Percentiles rank a stretch among this genome's conserved stretches.
Evolutionary conservation across 208 protist genomes (phyloP).

Genomic region (Leishmania turanica): DNA sequence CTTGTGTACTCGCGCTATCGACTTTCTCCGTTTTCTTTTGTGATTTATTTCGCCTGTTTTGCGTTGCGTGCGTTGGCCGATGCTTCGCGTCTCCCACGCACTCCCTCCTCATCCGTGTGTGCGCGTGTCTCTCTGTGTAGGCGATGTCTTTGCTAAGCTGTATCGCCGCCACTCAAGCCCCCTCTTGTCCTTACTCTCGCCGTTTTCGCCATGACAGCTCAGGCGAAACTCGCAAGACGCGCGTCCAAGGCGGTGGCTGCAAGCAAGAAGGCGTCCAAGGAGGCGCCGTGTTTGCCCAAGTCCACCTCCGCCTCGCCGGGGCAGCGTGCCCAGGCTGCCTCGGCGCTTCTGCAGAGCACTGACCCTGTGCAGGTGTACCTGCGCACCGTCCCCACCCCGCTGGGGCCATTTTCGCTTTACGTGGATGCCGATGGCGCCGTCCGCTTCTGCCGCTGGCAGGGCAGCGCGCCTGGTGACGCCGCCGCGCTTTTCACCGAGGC

Average conservation of each 20-base stretch:
- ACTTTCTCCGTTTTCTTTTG: not conserved
- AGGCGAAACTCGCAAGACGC: not conserved
- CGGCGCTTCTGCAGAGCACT: not conserved
- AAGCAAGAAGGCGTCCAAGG: not conserved
- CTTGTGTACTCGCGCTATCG: not conserved
- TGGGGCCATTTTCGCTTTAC: conserved; percentile 59
- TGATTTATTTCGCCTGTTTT: not conserved
- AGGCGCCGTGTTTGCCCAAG: not conserved
- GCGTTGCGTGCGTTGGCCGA: not conserved
- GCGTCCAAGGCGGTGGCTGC: not conserved
- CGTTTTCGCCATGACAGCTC: not conserved
- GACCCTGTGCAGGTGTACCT: conserved; percentile 40
- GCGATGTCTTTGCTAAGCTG: not conserved
- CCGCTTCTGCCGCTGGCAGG: conserved; percentile 56
- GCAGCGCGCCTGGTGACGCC: conserved; percentile 12
- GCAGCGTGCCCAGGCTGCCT: not conserved
- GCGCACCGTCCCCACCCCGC: conserved; percentile 40
- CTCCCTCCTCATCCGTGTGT: not conserved
- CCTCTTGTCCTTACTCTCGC: not conserved
- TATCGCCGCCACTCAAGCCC: not conserved
- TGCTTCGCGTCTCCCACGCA: not conserved
- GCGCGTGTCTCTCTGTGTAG: not conserved
- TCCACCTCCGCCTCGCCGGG: not conserved
- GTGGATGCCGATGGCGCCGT: conserved; percentile 60
- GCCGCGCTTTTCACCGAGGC: conserved; percentile 21